phyloP scores from a whole-genome alignment of 2,329 filamentous ascomycete genomes.

The Ambrosiella cleistominuta region DNA sequence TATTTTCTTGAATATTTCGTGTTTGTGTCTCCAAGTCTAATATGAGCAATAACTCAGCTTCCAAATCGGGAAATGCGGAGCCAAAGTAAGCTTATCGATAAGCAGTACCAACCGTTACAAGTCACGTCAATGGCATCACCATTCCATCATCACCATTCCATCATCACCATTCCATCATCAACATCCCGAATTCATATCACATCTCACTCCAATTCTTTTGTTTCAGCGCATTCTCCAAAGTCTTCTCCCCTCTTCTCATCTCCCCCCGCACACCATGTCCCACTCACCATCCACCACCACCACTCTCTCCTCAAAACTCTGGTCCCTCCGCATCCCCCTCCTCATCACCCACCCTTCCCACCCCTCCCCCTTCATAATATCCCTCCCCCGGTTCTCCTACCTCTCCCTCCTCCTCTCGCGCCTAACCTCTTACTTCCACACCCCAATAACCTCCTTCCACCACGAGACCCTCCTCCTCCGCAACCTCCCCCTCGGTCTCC shows the following conservation, averaged over 20 bases:
- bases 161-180: not conserved
- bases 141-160: not conserved
- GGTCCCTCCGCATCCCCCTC: conserved; percentile 36
- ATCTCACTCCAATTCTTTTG: not conserved
- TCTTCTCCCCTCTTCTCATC: not conserved
- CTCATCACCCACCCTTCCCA: conserved; percentile 33
- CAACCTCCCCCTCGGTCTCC: conserved; percentile 34
- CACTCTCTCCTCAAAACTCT: conserved; percentile 30
- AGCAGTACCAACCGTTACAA: not conserved
- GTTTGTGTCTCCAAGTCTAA: too few species aligned
- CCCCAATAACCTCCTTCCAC: conserved; percentile 40
- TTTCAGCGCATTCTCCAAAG: not conserved
- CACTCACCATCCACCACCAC: not conserved
- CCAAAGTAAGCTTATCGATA: not conserved
- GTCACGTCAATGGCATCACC: not conserved
- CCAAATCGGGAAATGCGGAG: not conserved
- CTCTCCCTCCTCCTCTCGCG: conserved; percentile 39
- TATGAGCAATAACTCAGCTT: not conserved
- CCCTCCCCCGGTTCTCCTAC: conserved; percentile 41
- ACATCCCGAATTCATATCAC: not conserved
- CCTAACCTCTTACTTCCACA: conserved; percentile 33
- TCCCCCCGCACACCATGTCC: not conserved
- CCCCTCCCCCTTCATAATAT: conserved; percentile 33
- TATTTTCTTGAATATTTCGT: too few species aligned
- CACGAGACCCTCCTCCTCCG: conserved; percentile 36